Evolutionary conservation across 2,329 filamentous ascomycete species (phyloP).

Genomic region (Epichloe sylvatica): DNA sequence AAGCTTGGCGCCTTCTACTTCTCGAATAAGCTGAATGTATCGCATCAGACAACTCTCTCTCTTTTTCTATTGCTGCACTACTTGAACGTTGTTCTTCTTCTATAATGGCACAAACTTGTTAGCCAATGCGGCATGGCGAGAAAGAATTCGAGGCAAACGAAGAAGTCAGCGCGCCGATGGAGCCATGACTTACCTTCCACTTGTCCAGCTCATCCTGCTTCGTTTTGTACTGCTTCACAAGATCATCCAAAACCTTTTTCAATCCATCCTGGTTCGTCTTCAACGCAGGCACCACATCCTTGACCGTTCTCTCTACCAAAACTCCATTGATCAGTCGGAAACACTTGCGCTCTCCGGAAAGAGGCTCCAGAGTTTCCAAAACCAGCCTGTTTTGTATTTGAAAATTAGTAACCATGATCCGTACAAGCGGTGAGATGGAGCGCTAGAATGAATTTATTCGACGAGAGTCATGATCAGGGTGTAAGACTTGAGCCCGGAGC

Average conservation of each 20-base stretch:
- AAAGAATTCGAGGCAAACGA: background rate
- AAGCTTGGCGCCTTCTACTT: background rate
- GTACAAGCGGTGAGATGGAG: constrained; percentile 24
- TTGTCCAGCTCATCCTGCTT: constrained; percentile 93
- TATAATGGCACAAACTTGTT: constrained; percentile 21
- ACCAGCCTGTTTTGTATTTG: constrained; percentile 53
- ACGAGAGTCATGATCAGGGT: background rate
- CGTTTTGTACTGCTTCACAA: constrained; percentile 90
- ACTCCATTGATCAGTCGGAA: constrained; percentile 99
- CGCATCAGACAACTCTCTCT: constrained; percentile 3
- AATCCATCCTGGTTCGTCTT: constrained; percentile 89
- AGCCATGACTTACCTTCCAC: constrained; percentile 69
- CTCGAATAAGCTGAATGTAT: background rate
- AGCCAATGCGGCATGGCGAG: background rate
- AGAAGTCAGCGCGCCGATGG: background rate
- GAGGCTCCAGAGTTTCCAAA: constrained; percentile 74
- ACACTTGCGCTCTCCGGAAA: constrained; percentile 79
- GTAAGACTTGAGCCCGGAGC: background rate
- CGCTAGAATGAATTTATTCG: background rate
- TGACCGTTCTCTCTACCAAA: constrained; percentile 81
- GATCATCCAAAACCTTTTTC: constrained; percentile 84
- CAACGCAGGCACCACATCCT: constrained; percentile 80
- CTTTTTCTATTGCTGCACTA: constrained; percentile 56
- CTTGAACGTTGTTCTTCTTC: constrained; percentile 84
- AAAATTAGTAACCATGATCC: constrained; percentile 2